phyloP scores from a whole-genome alignment of 192 early-diverging fungal species.

The Mortierella alpina region DNA sequence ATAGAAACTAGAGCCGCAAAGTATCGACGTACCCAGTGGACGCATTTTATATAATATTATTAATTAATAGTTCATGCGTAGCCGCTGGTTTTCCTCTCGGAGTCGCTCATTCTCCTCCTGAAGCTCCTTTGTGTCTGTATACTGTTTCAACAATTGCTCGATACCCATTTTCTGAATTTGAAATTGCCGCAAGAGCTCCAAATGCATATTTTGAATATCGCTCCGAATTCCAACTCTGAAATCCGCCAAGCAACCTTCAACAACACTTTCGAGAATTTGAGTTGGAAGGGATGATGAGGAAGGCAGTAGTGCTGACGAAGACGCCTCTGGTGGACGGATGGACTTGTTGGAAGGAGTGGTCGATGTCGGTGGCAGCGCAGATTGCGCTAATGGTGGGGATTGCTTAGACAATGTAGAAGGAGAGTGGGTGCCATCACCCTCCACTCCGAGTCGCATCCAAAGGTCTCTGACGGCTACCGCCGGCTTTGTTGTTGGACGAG shows the following conservation, averaged over 20 bases:
- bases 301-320: neutral
- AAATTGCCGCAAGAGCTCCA: slow-evolving; percentile 76
- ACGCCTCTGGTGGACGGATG: neutral
- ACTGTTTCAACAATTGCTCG: slow-evolving; percentile 61
- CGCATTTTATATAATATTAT: no score
- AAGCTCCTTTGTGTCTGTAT: slow-evolving; percentile 62
- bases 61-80: slow-evolving; percentile 54
- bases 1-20: no score
- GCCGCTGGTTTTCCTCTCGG: slow-evolving; percentile 67
- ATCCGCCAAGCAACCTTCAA: slow-evolving; percentile 71
- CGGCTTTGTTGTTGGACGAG: no score
- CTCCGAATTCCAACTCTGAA: slow-evolving; percentile 63
- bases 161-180: slow-evolving; percentile 76
- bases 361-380: neutral
- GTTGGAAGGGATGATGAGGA: slow-evolving; percentile 18
- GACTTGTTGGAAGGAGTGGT: neutral
- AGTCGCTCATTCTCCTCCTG: slow-evolving; percentile 64
- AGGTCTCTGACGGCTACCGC: no score
- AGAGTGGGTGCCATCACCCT: no score
- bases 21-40: no score
- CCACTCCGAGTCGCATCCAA: no score
- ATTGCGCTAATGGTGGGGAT: neutral
- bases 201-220: slow-evolving; percentile 79
- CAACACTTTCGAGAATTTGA: slow-evolving; percentile 65
- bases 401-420: no score